Evolutionary conservation across 441 rosid genomes (phyloP).

Genomic region (Mallotus repandus): DNA sequence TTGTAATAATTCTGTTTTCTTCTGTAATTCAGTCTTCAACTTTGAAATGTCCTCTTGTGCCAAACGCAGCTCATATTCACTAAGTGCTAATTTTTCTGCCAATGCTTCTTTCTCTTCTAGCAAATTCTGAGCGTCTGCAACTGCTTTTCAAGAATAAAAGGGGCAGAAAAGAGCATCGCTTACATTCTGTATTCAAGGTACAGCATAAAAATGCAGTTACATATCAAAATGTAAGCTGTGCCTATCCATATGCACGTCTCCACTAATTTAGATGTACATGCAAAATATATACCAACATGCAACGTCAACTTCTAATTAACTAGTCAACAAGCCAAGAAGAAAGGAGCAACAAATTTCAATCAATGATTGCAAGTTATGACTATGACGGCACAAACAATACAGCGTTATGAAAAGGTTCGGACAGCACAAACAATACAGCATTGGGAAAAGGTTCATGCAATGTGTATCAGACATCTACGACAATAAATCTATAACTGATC

Average conservation of each 20-base stretch:
- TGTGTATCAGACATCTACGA: background rate
- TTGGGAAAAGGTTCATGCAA: too few relatives aligned
- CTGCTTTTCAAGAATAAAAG: constrained; percentile 46
- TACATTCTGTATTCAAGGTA: constrained; percentile 24
- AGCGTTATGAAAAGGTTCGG: background rate
- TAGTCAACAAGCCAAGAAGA: background rate
- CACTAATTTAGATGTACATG: background rate
- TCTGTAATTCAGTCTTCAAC: constrained; percentile 66
- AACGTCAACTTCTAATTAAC: background rate
- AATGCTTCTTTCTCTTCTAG: constrained; percentile 80
- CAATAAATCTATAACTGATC: background rate
- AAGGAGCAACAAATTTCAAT: background rate
- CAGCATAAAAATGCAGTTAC: constrained; percentile 18
- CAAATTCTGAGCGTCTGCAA: constrained; percentile 87
- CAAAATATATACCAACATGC: background rate
- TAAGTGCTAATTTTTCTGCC: constrained; percentile 74
- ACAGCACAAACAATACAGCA: too few relatives aligned
- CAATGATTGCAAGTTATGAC: background rate
- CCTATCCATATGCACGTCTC: constrained; percentile 7
- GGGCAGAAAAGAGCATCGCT: constrained; percentile 21
- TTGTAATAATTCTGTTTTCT: constrained; percentile 46
- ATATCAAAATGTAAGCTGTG: background rate
- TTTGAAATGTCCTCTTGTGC: constrained; percentile 82
- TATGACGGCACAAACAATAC: background rate
- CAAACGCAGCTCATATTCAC: constrained; percentile 84